Conservation (phyloP, 2,329 filamentous ascomycete genomes). For the Teratosphaeria zuluensis region DNA sequence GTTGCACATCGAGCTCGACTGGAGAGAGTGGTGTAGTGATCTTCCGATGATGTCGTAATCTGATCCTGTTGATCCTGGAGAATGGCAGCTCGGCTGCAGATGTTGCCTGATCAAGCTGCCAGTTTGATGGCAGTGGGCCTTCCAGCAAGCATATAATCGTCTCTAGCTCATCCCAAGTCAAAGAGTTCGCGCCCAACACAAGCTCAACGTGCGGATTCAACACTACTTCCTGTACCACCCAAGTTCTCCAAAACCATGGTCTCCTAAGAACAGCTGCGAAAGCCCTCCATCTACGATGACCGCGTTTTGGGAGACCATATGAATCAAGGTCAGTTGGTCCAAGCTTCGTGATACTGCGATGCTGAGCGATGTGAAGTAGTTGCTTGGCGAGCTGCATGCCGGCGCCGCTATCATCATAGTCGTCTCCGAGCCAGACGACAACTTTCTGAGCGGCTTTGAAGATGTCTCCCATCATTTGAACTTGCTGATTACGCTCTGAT, state of each 20-base stretch:
- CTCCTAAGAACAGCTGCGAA: constrained; percentile 17
- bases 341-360: constrained; percentile 7
- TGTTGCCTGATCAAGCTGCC: constrained; percentile 19
- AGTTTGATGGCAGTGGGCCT: constrained; percentile 13
- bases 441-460: constrained; percentile 20
- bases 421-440: constrained; percentile 22
- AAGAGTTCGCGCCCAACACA: constrained; percentile 14
- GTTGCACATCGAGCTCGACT: background rate
- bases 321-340: constrained; percentile 10
- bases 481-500: constrained; percentile 22
- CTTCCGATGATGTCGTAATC: constrained; percentile 14
- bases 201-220: constrained; percentile 21
- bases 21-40: constrained; percentile 3
- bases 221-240: constrained; percentile 25
- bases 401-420: constrained; percentile 17
- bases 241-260: constrained; percentile 23
- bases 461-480: constrained; percentile 24
- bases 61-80: constrained; percentile 21
- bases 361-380: constrained; percentile 11
- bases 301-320: constrained; percentile 18
- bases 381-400: constrained; percentile 22
- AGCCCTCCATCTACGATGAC: constrained; percentile 18
- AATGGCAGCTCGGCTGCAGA: constrained; percentile 21
- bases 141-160: constrained; percentile 17
- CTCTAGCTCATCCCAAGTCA: constrained; percentile 22